Evolutionary conservation across 768 basidiomycete genomes (phyloP), one percentile per base, ranked within the genome.

Genomic region (Amanita polypyramis): DNA sequence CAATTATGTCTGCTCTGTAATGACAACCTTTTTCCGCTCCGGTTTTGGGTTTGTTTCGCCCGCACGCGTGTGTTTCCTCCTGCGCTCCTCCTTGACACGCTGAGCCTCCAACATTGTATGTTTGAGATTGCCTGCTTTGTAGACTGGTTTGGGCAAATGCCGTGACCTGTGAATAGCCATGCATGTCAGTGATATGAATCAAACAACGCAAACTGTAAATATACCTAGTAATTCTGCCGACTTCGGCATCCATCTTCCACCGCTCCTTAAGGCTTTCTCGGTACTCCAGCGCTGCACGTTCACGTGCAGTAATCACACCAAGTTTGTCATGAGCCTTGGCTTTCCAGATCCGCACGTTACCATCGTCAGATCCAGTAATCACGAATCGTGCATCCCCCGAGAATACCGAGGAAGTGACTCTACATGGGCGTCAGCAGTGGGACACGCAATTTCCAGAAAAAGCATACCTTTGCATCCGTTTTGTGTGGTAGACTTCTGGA

Each of bases 331-430:
- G 84, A 1, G 94, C 90, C 50, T 87, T 85, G 17, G 89, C 82
- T 62, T 97, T 97, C 94, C 94, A 96, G 59, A 97, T 73, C 45
- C 92, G 79, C 53, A 96, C 85, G 58, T 95, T 96, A 9, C 93
- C 93, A 58, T 96, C 93, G 55, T 96, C 94, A 0, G 92, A 94
- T 12, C 92, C 94, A 1, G 86, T 80, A 7, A 96, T 62, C 30
- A 96, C 82, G 63, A 92, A 97, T 14, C 92, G 81, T 14, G 95
- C 83, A 52, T 98, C 96, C 20, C 80, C 80, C 0, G 92, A 91
- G 67, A 85, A 97, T 34, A 85, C 67, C 2, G 91, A 82, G 11
- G 92, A 87, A 38, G 90, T 85, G 29, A 99, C 90, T 51, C 94
- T 92, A 51, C 20, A 40, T 20, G 12, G 30, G 45, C 3, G 47